Evolutionary conservation across 2,329 filamentous ascomycete genomes (phyloP).

Genomic region (Lasiodiplodia sp.): DNA sequence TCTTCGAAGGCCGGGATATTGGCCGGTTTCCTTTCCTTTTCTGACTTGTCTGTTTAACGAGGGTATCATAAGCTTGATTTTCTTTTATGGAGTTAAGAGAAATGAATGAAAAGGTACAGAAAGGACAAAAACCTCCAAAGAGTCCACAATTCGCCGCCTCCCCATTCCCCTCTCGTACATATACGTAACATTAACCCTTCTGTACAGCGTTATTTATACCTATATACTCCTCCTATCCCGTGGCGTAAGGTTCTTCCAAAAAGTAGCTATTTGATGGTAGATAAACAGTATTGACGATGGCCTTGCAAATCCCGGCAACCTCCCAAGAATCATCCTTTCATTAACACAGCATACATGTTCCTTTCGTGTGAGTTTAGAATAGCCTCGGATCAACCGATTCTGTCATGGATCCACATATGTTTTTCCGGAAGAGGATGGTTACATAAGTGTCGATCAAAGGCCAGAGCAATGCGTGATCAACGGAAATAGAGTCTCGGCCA

Average conservation of each 20-base stretch:
- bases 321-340: conserved; percentile 15
- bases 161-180: not conserved
- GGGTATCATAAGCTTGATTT: conserved; percentile 1
- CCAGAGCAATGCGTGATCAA: not conserved
- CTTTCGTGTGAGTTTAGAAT: conserved; percentile 20
- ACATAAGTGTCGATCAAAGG: conserved; percentile 3
- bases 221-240: conserved; percentile 8
- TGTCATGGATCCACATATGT: not conserved
- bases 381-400: conserved; percentile 18
- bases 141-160: not conserved
- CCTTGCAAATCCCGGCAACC: not conserved
- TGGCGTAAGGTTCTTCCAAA: not conserved
- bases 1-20: not conserved
- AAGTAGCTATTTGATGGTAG: not conserved
- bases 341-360: conserved; percentile 1
- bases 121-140: conserved; percentile 1
- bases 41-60: not conserved
- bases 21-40: not conserved
- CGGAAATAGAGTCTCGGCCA: not conserved
- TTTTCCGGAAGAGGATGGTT: not conserved
- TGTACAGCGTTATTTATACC: conserved; percentile 23
- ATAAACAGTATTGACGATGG: not conserved
- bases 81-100: not conserved
- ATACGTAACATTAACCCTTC: conserved; percentile 1
- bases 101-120: not conserved